Evolutionary conservation across 2,329 filamentous ascomycete species (phyloP).

Genomic region (Thelonectria olida): DNA sequence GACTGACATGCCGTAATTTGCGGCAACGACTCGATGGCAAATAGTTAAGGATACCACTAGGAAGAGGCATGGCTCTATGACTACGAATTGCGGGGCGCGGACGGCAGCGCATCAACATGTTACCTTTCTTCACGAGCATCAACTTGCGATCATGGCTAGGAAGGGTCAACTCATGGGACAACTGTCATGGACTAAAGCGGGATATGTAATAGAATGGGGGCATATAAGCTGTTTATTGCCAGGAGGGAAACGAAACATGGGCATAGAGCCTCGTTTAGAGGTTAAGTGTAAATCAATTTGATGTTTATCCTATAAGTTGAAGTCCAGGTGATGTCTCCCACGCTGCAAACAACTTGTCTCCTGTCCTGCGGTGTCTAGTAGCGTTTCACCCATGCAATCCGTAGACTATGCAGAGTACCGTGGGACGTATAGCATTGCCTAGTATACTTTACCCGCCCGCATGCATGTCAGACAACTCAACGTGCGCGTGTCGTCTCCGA

Average conservation of each 20-base stretch:
- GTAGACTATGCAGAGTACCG: no score
- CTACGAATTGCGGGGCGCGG: neutral
- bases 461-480: no score
- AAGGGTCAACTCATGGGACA: neutral
- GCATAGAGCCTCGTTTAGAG: neutral
- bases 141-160: neutral
- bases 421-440: no score
- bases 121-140: conserved; percentile 2
- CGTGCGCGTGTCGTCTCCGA: no score
- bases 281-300: neutral
- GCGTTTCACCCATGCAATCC: no score
- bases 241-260: neutral
- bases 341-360: no score
- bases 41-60: conserved; percentile 17
- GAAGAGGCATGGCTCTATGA: conserved; percentile 1
- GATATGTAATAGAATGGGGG: neutral
- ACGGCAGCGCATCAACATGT: neutral
- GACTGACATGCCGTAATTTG: conserved; percentile 20
- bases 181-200: neutral
- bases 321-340: neutral
- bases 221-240: neutral
- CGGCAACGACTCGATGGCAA: conserved; percentile 25
- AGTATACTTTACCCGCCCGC: no score
- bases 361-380: no score
- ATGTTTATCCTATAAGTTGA: neutral